Percentiles rank a stretch among this genome's conserved stretches.
Conservation (phyloP, 2,329 filamentous ascomycete species). For the Capronia americana region DNA sequence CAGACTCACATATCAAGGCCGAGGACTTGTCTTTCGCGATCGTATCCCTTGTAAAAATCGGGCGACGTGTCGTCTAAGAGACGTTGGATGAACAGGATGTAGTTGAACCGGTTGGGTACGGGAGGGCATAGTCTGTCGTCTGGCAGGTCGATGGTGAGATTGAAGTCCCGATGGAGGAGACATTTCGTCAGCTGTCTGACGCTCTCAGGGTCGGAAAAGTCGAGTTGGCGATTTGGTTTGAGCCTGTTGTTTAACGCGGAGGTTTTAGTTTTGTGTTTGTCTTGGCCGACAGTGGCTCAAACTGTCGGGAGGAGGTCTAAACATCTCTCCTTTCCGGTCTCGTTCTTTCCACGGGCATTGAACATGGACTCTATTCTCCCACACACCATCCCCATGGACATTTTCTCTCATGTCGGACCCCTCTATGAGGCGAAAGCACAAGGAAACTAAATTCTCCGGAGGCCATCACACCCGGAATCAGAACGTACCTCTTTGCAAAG, state of each 20-base stretch:
- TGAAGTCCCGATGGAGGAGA: slow-evolving; percentile 77
- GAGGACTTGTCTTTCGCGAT: slow-evolving; percentile 61
- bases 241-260: slow-evolving; percentile 46
- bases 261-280: background rate
- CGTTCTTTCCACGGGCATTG: too few species aligned
- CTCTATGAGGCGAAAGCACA: background rate
- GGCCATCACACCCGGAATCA: slow-evolving; percentile 22
- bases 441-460: background rate
- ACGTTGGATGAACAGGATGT: slow-evolving; percentile 85
- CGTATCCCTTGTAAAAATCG: slow-evolving; percentile 57
- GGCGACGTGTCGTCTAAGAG: slow-evolving; percentile 74
- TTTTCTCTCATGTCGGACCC: too few species aligned
- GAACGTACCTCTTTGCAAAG: slow-evolving; percentile 62
- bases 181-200: slow-evolving; percentile 80
- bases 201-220: slow-evolving; percentile 79
- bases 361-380: too few species aligned
- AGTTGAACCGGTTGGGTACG: slow-evolving; percentile 71
- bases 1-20: slow-evolving; percentile 75
- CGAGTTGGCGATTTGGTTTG: slow-evolving; percentile 66
- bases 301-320: background rate
- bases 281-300: background rate
- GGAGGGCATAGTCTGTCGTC: slow-evolving; percentile 84
- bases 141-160: slow-evolving; percentile 72
- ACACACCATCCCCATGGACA: too few species aligned
- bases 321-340: background rate